Percentiles rank a stretch among this genome's conserved stretches.
These are phyloP conservation scores for Zygoascus hellenicus DNA, from an alignment of 1,139 yeast genomes.

Conservation along the genomic window DNA sequence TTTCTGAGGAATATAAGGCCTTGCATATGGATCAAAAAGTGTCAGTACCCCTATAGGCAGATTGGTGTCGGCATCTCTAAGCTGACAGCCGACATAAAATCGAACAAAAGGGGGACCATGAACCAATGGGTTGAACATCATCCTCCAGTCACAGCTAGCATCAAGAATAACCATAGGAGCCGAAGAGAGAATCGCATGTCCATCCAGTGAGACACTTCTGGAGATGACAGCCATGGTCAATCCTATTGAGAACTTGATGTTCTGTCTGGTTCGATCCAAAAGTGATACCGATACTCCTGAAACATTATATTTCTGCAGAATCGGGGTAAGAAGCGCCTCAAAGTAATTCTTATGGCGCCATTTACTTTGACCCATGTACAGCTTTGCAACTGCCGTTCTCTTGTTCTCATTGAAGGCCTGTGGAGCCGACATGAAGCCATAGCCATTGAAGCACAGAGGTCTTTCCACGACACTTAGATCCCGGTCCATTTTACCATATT, in stretches of 20 bases:
- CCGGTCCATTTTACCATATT: slow-evolving; percentile 54
- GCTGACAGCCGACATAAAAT: slow-evolving; percentile 61
- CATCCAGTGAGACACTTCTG: slow-evolving; percentile 54
- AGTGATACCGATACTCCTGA: slow-evolving; percentile 54
- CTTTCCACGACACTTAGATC: slow-evolving; percentile 51
- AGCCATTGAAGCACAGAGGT: slow-evolving; percentile 48
- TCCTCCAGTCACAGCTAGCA: slow-evolving; percentile 65
- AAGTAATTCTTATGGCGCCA: slow-evolving; percentile 47
- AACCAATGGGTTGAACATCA: slow-evolving; percentile 54
- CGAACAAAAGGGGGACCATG: slow-evolving; percentile 52
- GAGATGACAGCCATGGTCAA: slow-evolving; percentile 39
- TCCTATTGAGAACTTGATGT: slow-evolving; percentile 44
- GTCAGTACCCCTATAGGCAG: slow-evolving; percentile 55
- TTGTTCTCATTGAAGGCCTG: slow-evolving; percentile 24
- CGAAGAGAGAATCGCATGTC: slow-evolving; percentile 57
- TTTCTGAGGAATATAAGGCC: slow-evolving; percentile 37
- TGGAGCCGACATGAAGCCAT: slow-evolving; percentile 56
- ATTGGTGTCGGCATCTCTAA: slow-evolving; percentile 36
- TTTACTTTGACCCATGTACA: slow-evolving; percentile 40
- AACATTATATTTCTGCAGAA: slow-evolving; percentile 30
- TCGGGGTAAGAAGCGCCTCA: slow-evolving; percentile 33
- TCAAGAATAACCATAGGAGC: slow-evolving; percentile 51
- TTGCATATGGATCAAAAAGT: slow-evolving; percentile 48
- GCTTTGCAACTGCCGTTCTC: slow-evolving; percentile 36
- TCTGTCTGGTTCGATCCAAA: slow-evolving; percentile 44